Conservation (phyloP, 2,329 filamentous ascomycete species). For the Phyllosticta capitalensis region DNA sequence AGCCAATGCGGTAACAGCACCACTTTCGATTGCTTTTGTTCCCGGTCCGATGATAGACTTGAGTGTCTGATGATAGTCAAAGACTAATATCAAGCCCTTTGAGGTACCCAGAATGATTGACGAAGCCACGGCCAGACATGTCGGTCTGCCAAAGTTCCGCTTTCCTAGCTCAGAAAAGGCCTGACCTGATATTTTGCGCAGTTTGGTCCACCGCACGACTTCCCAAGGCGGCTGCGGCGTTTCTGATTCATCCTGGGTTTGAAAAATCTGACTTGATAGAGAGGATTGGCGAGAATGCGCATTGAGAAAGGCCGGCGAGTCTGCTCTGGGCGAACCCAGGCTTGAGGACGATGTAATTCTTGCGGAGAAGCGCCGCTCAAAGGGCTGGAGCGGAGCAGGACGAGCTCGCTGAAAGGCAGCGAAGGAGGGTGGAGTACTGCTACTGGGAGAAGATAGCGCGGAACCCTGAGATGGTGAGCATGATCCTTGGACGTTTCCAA, state of each 20-base stretch:
- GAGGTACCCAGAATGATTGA: conserved; percentile 85
- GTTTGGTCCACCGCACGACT: conserved; percentile 88
- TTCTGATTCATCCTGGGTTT: conserved; percentile 52
- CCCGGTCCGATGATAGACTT: conserved; percentile 90
- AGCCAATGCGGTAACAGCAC: conserved; percentile 75
- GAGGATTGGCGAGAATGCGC: conserved; percentile 74
- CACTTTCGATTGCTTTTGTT: conserved; percentile 88
- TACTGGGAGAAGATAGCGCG: conserved; percentile 53
- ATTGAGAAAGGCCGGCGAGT: conserved; percentile 69
- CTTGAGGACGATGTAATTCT: conserved; percentile 59
- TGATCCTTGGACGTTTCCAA: no score
- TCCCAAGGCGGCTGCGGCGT: conserved; percentile 83
- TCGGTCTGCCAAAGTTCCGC: conserved; percentile 85
- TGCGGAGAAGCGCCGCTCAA: conserved; percentile 89
- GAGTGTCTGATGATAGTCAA: conserved; percentile 93
- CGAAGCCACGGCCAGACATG: conserved; percentile 79
- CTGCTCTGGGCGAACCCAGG: conserved; percentile 51
- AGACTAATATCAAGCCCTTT: conserved; percentile 88
- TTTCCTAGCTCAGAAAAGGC: conserved; percentile 87
- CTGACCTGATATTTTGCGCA: conserved; percentile 81
- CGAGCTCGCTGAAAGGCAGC: conserved; percentile 60
- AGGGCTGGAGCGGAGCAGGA: conserved; percentile 78
- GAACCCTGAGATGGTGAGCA: conserved; percentile 35
- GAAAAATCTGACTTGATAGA: conserved; percentile 57
- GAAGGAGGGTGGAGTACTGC: conserved; percentile 61